Evolutionary conservation across 257 asterid genomes (phyloP), one percentile per base, ranked within the genome.

Genomic region (Capsicum baccatum): DNA sequence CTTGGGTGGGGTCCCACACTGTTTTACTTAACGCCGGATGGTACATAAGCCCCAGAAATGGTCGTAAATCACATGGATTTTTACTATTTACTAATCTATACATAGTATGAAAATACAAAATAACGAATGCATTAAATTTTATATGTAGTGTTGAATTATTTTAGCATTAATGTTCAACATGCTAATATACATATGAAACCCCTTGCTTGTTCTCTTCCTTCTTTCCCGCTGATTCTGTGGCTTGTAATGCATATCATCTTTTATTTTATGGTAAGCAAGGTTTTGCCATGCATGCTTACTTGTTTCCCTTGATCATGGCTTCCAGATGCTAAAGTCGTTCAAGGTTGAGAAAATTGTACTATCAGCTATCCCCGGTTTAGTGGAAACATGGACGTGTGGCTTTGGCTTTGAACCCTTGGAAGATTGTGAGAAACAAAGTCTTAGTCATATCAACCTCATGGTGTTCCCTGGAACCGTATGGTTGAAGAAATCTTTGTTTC

Each of bases 381-480:
- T 97, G 62, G 98, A 93, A 86, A 97, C 99, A 81, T 97, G 99
- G 99, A 94, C 97, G 1, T 86, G 83, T 8, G 97, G 98, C 63
- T 97, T 97, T 82, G 99, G 98, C 79, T 97, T 97, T 88, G 83
- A 87, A 83, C 94, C 85, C 71, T 85, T 97, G 91, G 93, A 90
- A 87, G 98, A 92, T 79, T 84, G 89, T 9, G 99, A 96, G 87
- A 93, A 78, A 85, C 91, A 37, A 70, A 86, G 90, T 76, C 89
- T 96, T 35, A 92, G 97, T 86, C 84, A 90, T 85, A 83, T 87
- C 83, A 96, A 91, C 90, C 92, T 97, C 26, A 95, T 95, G 98
- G 98, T 97, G 62, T 97, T 97, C 85, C 98, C 98, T 17, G 98
- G 98, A 80, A 82, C 97, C 1, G 90, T 95, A 59, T 95, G 98